Evolutionary conservation across 345 rosid genomes (phyloP).

Genomic region (Hevea brasiliensis): DNA sequence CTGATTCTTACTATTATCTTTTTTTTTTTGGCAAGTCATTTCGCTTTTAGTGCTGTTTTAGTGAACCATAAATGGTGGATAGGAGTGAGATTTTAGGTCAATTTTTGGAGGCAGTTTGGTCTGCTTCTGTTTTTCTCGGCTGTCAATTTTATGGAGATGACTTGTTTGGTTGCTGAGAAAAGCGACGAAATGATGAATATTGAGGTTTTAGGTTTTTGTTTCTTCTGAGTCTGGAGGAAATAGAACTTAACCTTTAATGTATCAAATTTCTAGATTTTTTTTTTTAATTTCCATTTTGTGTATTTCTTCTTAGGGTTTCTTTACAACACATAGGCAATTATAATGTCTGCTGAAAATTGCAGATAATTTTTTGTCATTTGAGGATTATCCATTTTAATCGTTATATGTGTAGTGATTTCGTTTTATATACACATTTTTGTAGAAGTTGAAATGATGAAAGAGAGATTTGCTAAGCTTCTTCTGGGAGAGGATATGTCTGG

Average conservation of each 20-base stretch:
- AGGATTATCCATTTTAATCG: neutral
- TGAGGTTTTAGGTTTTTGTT: neutral
- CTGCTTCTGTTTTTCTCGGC: neutral
- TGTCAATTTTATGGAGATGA: neutral
- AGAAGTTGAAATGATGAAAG: constrained; percentile 98
- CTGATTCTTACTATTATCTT: neutral
- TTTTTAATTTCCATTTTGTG: neutral
- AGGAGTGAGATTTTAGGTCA: neutral
- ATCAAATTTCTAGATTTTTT: no score
- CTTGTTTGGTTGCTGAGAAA: neutral
- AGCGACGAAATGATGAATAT: neutral
- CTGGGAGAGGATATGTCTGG: constrained; percentile 99
- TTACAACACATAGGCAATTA: neutral
- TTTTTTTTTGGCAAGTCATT: neutral
- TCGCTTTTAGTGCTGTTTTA: neutral
- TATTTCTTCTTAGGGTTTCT: neutral
- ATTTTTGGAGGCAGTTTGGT: neutral
- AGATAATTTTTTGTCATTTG: neutral
- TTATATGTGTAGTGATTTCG: neutral
- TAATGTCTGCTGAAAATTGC: constrained; percentile 1
- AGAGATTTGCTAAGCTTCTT: constrained; percentile 94
- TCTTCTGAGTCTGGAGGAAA: no score
- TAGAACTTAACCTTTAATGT: no score
- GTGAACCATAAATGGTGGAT: neutral
- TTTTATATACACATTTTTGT: neutral